Percentiles rank a stretch among this genome's conserved stretches.
These are phyloP conservation scores for Malassezia restricta DNA, from an alignment of 1,284 basidiomycete genomes.

Conservation along the genomic window DNA sequence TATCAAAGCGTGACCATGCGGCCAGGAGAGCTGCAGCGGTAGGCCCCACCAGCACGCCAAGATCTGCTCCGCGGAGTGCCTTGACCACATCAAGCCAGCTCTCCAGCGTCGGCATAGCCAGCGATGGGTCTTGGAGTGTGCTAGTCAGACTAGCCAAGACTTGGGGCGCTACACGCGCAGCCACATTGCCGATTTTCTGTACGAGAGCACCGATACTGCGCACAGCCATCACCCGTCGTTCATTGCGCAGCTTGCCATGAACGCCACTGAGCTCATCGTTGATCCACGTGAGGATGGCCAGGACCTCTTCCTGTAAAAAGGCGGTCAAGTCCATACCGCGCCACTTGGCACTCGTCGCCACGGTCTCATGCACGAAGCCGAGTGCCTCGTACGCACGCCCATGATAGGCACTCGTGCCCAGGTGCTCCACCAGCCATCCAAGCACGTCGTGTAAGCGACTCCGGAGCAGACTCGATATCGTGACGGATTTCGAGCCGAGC, in stretches of 20 bases:
- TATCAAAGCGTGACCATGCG: slow-evolving; percentile 61
- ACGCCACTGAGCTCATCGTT: slow-evolving; percentile 37
- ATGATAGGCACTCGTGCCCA: slow-evolving; percentile 25
- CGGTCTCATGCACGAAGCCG: slow-evolving; percentile 19
- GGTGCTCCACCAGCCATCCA: slow-evolving; percentile 34
- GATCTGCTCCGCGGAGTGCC: slow-evolving; percentile 59
- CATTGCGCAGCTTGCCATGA: slow-evolving; percentile 29
- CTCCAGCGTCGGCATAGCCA: slow-evolving; percentile 65
- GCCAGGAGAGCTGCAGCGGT: slow-evolving; percentile 75
- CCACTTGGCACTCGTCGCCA: slow-evolving; percentile 10
- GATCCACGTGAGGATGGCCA: slow-evolving; percentile 40
- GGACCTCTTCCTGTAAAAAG: slow-evolving; percentile 33
- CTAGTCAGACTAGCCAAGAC: slow-evolving; percentile 95
- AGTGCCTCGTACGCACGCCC: slow-evolving; percentile 27
- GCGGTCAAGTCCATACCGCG: slow-evolving; percentile 20
- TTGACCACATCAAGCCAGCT: slow-evolving; percentile 73
- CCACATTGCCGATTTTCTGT: slow-evolving; percentile 55
- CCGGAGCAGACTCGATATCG: slow-evolving; percentile 24
- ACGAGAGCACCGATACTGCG: slow-evolving; percentile 68
- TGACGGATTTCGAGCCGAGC: slow-evolving; percentile 24
- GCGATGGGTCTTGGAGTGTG: slow-evolving; percentile 60
- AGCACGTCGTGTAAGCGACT: slow-evolving; percentile 37
- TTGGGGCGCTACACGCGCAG: slow-evolving; percentile 30
- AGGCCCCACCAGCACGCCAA: slow-evolving; percentile 72
- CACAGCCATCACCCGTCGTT: slow-evolving; percentile 28